phyloP scores from a whole-genome alignment of 1,139 yeast species.

The Saccharomyces hybrid region DNA sequence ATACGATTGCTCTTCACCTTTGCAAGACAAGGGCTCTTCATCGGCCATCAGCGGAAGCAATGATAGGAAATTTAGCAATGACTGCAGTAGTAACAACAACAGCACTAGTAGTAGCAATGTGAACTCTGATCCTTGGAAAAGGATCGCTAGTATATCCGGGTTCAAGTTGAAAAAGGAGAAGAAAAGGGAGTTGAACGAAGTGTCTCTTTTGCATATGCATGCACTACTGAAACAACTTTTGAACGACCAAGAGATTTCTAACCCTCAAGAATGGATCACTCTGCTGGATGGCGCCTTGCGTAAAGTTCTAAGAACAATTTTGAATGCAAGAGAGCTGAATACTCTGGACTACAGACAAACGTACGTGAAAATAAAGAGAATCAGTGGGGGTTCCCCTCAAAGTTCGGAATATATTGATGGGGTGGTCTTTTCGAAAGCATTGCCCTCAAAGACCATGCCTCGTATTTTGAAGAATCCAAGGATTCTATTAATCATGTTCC shows the following conservation, averaged over 20 bases:
- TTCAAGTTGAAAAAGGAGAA: slow-evolving; percentile 11
- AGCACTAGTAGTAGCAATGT: slow-evolving; percentile 4
- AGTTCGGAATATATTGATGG: slow-evolving; percentile 69
- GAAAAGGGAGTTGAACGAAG: slow-evolving; percentile 32
- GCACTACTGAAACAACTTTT: slow-evolving; percentile 50
- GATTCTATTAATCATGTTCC: slow-evolving; percentile 78
- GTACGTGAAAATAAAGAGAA: slow-evolving; percentile 76
- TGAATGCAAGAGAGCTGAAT: slow-evolving; percentile 56
- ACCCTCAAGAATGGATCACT: slow-evolving; percentile 50
- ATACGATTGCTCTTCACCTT: slow-evolving; percentile 4
- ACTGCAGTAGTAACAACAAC: not conserved
- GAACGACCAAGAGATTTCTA: slow-evolving; percentile 54
- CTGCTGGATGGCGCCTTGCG: slow-evolving; percentile 42
- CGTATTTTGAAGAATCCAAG: slow-evolving; percentile 55
- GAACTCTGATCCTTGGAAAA: slow-evolving; percentile 14
- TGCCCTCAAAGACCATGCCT: slow-evolving; percentile 81
- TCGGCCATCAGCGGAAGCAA: not conserved
- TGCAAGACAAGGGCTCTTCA: slow-evolving; percentile 2
- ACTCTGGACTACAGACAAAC: slow-evolving; percentile 72
- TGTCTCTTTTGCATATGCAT: slow-evolving; percentile 31
- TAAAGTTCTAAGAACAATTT: slow-evolving; percentile 42
- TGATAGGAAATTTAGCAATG: not conserved
- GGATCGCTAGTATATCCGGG: slow-evolving; percentile 18
- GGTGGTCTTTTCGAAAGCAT: slow-evolving; percentile 71
- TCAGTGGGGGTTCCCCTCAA: slow-evolving; percentile 62